Base-by-base conservation (phyloP, 805 yeast species). In the Candida gorgasii region DNA sequence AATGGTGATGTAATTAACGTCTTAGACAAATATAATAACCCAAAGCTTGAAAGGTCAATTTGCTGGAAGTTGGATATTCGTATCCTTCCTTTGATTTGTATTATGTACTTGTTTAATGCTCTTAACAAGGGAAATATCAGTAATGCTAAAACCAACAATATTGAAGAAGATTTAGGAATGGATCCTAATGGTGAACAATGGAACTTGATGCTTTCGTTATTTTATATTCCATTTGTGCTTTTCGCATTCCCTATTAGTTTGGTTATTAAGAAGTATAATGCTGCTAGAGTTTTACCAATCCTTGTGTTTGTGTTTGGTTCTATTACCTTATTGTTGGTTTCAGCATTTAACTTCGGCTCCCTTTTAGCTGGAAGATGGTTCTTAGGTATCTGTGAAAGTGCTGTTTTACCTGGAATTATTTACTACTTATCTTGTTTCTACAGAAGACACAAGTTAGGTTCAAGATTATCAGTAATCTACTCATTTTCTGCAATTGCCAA, bases 91-190 rank as follows among this genome's bases (percentile, higher is more conserved):
- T 56, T 71, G 34, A 60, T 72, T 40, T 69, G 78, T 14, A 23
- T 72, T 19, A 65, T 72, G 71, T 75, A 75, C 46, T 59, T 75
- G 26, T 73, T 72, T 57, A 72, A 72, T 47, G 72, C 76, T 11
- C 61, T 75, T 42, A 78, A 75, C 51, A 72, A 70, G 47, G 75
- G 76, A 12, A 75, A 75, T 48, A 72, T 75, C 36, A 65, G 73
- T 12, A 74, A 75, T 52, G 79, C 79, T 13, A 72, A 72, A 49
- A 73, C 77, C 1, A 71, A 72, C 45, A 73, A 73, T 23, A 52
- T 75, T 36, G 75, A 65, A 19, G 49, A 43, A 4, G 76, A 75
- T 46, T 52, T 75, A 14, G 64, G 64, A 24, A 65, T 75, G 36
- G 34, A 29, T 19, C 36, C 36, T 13, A 50, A 50, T 4, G 75